A percentile compares a stretch with the other conserved stretches of the same genome.
These are phyloP conservation scores for Mucor piriformis DNA, from an alignment of 371 early-diverging fungal genomes.

Conservation along the genomic window DNA sequence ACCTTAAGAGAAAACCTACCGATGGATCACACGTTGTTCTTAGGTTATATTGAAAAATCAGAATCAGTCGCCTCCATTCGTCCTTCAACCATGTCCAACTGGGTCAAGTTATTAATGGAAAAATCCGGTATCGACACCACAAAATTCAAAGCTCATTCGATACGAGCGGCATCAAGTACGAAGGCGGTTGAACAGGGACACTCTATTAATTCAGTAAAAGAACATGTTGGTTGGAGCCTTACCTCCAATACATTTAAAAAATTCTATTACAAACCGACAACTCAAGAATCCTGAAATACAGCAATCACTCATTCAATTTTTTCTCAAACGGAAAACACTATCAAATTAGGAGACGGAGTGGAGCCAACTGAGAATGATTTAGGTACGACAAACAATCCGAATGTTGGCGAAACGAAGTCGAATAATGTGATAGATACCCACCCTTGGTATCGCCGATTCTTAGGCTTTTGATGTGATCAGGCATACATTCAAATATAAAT, in stretches of 20 bases:
- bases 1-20: too few species aligned
- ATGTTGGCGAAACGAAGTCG: not conserved
- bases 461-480: too few species aligned
- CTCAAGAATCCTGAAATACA: not conserved
- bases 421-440: not conserved
- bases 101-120: not conserved
- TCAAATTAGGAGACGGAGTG: constrained; percentile 8
- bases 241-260: constrained; percentile 7
- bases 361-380: constrained; percentile 4
- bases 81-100: constrained; percentile 2
- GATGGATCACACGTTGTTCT: too few species aligned
- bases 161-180: constrained; percentile 5
- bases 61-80: too few species aligned
- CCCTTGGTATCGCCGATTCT: not conserved
- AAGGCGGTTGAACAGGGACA: constrained; percentile 10
- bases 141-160: not conserved
- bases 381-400: not conserved
- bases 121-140: constrained; percentile 9
- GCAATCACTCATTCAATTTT: constrained; percentile 4
- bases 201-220: not conserved
- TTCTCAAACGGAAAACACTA: constrained; percentile 5
- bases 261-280: constrained; percentile 7
- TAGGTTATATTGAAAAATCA: too few species aligned
- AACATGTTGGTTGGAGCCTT: constrained; percentile 11
- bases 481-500: too few species aligned